A percentile compares a stretch with the other conserved stretches of the same genome.
phyloP scores from a whole-genome alignment of 2,329 filamentous ascomycete genomes.

The Pestalotiopsis sp. region DNA sequence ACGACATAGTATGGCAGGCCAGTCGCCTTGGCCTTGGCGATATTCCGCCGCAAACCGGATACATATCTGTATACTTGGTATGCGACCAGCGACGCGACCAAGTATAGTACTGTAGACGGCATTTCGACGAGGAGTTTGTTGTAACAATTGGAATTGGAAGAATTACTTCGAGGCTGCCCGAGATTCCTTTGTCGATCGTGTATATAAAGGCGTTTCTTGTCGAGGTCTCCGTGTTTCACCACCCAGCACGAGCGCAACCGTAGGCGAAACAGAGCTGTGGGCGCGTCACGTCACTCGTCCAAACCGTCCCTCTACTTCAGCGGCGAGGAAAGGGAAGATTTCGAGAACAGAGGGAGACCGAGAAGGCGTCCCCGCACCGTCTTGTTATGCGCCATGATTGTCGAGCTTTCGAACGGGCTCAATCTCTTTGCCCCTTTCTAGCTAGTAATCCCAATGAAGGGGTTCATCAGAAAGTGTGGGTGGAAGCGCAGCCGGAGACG shows the following conservation, averaged over 20 bases:
- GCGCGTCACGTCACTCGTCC: not conserved
- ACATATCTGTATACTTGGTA: constrained; percentile 33
- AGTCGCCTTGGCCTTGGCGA: constrained; percentile 49
- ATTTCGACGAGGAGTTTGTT: constrained; percentile 20
- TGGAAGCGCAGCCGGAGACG: constrained; percentile 2
- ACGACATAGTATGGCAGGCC: constrained; percentile 53
- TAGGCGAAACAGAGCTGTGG: not conserved
- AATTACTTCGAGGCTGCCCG: not conserved
- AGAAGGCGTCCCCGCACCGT: not conserved
- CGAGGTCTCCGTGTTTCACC: constrained; percentile 8
- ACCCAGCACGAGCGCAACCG: not conserved
- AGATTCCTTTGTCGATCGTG: not conserved
- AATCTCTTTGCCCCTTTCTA: not conserved
- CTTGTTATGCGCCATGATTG: not conserved
- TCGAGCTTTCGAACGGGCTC: not conserved
- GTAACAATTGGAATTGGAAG: not conserved
- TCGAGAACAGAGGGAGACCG: not conserved
- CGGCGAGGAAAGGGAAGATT: not conserved
- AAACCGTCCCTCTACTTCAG: not conserved
- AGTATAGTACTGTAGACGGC: constrained; percentile 36
- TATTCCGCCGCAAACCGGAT: constrained; percentile 42
- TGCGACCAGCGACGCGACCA: constrained; percentile 32
- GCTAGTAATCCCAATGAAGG: not conserved
- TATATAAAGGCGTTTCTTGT: constrained; percentile 1
- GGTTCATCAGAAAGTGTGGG: not conserved